Evolutionary conservation across 192 early-diverging fungal species (phyloP), one percentile per base, ranked within the genome.

Genomic region (Coemansia sp.): DNA sequence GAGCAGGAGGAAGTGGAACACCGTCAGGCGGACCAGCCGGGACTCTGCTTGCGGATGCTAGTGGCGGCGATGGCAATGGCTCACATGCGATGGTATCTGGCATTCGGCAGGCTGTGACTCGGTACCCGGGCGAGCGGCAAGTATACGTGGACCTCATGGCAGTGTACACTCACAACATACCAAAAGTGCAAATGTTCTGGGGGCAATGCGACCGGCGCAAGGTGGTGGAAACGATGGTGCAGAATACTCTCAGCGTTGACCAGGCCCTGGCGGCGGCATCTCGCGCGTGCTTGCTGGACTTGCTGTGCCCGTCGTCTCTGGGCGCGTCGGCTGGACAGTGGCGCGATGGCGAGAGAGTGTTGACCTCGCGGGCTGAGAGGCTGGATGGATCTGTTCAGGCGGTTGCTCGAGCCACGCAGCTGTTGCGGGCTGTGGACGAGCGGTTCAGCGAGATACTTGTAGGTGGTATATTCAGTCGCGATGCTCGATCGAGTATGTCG

Each of bases 231-330:
- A 90, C 93, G 67, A 70, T 99, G 23, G 84, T 89, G 17, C 82
- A 90, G 30, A 98, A 93, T 62, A 86, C 91, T 0, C 80, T 94
- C 3, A 96, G 97, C 78, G 85, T 88, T n/a, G 95, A 99, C 77
- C 89, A 91, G 38, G 86, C 89, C 28, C 82, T 99, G 4, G 88
- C 91, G 5, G 84, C 81, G 0, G 87, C 89, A 4, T 84, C 82
- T 4, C 73, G 82, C 8, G 68, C 68, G 14, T 68, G 70, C 38
- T 60, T 84, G 21, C 14, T 78, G 40, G 70, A 84, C 21, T 28
- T 84, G 66, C 59, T 84, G 39, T 62, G 66, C 23, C 70, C 76
- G 35, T 69, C 79, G 38, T 66, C 68, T 0, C n/a, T 69, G 17
- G 53, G 43, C 17, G 7, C 57, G 32, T 35, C 33, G 26, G 33